Evolutionary conservation across 768 basidiomycete genomes (phyloP).

Genomic region (Serendipita sp.): DNA sequence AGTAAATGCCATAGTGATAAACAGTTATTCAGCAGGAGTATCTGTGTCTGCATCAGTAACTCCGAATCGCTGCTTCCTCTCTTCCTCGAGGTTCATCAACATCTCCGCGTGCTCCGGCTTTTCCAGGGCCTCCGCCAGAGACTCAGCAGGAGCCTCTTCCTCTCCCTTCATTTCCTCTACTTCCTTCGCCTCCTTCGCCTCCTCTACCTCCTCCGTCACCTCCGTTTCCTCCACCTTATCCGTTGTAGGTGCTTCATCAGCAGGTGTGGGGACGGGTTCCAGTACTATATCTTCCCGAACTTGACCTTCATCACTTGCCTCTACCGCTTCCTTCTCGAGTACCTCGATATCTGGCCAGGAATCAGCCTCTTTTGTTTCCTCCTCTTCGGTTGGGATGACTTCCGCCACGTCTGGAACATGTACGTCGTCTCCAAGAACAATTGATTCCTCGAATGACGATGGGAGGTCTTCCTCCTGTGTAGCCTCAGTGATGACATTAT

Average conservation of each 20-base stretch:
- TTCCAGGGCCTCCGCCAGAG: not conserved
- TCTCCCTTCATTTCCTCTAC: not conserved
- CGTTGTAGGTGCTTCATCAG: not conserved
- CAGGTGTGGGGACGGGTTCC: not conserved
- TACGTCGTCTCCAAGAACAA: not conserved
- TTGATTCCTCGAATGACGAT: not conserved
- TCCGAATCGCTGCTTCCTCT: not conserved
- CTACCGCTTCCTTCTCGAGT: not conserved
- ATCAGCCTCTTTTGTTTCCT: not conserved
- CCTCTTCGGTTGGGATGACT: not conserved
- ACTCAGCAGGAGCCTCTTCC: not conserved
- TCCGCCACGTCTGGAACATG: constrained; percentile 1
- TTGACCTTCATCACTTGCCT: not conserved
- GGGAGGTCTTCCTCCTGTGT: not conserved
- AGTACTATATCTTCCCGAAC: not conserved
- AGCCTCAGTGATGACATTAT: not conserved
- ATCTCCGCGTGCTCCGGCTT: not conserved
- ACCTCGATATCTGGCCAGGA: not conserved
- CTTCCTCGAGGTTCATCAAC: not conserved
- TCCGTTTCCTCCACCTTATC: not conserved
- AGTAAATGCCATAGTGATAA: not conserved
- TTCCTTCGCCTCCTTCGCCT: not conserved
- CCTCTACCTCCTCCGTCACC: not conserved
- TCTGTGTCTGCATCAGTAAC: not conserved
- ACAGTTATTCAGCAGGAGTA: not conserved